These are phyloP conservation scores for Colletotrichum sp. DNA, from an alignment of 2,329 filamentous ascomycete species.

Conservation along the genomic window DNA sequence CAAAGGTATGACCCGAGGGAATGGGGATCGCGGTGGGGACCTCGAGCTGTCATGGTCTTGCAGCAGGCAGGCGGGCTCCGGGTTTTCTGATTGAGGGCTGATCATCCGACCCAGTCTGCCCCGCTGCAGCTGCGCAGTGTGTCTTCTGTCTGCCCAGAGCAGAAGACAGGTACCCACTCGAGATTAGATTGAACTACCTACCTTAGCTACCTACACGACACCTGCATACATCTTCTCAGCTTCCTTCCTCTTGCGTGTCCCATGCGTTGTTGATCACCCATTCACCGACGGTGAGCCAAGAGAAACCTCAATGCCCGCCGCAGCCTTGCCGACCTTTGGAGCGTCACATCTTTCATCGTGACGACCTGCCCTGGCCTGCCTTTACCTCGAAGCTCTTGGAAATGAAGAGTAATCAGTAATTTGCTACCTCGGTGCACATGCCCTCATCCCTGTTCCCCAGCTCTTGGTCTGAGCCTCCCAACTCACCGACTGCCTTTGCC, in stretches of 20 bases:
- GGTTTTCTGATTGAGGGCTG: background rate
- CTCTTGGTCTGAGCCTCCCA: background rate
- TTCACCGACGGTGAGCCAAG: background rate
- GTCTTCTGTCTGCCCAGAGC: background rate
- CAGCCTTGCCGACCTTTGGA: background rate
- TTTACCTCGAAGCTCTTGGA: background rate
- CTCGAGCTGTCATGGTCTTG: background rate
- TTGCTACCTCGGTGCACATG: background rate
- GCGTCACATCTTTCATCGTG: background rate
- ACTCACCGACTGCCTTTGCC: background rate
- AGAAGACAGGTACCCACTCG: background rate
- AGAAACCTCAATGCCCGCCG: background rate
- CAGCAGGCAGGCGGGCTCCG: background rate
- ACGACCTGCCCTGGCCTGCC: background rate
- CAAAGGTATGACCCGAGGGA: background rate
- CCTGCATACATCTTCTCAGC: background rate
- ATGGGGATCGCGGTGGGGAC: background rate
- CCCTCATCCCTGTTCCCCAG: background rate
- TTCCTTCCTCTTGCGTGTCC: background rate
- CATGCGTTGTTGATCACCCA: background rate
- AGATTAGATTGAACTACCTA: background rate
- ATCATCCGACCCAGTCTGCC: background rate
- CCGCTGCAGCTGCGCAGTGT: background rate
- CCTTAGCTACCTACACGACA: background rate
- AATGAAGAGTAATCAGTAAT: background rate